Evolutionary conservation across 2,329 filamentous ascomycete species (phyloP), one percentile per base, ranked within the genome.

Genomic region (Oidium heveae): DNA sequence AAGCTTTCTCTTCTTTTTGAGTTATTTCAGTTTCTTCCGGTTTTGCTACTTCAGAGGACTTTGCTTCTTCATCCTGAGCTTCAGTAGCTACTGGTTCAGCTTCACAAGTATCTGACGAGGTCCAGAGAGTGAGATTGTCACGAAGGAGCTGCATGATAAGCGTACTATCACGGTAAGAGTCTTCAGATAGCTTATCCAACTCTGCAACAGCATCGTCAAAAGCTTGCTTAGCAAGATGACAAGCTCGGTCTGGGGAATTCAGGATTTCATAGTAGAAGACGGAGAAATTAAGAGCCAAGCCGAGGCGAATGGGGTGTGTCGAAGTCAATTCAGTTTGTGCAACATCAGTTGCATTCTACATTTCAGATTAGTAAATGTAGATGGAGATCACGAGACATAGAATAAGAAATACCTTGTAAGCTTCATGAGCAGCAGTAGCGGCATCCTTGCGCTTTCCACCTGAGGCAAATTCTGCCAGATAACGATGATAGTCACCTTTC

Each of bases 181-280:
- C 89, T 76, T 95, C 89, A 57, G 86, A 94, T 61, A 96, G 77
- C 53, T 87, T 94, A 76, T 96, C 89, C 64, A 96, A 86, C 80
- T 96, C 67, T 67, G 89, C 89, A 69, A 96, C 95, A 66, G 89
- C 89, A 70, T 95, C 89, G 69, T 96, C 89, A 67, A 96, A 96
- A 53, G 91, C 89, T 76, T 96, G 89, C 81, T 96, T 96, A 72
- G 89, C 89, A 62, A 96, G 81, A 70, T 96, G 89, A 80, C 89
- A 96, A 67, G 89, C 89, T 68, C 85, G 86, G 72, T 95, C 88
- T 66, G 88, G 89, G 37, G 88, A 93, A 82, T 95, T 96, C 68
- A 95, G 76, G 69, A 95, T 95, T 79, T 95, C 91, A 72, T 95
- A 94, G 80, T 94, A 94, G 77, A 95, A 95, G 66, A 95, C 89